Percentiles rank a stretch among this genome's conserved stretches.
phyloP scores from a whole-genome alignment of 169 alveolate species.

The Cardiosporidium cionae region DNA sequence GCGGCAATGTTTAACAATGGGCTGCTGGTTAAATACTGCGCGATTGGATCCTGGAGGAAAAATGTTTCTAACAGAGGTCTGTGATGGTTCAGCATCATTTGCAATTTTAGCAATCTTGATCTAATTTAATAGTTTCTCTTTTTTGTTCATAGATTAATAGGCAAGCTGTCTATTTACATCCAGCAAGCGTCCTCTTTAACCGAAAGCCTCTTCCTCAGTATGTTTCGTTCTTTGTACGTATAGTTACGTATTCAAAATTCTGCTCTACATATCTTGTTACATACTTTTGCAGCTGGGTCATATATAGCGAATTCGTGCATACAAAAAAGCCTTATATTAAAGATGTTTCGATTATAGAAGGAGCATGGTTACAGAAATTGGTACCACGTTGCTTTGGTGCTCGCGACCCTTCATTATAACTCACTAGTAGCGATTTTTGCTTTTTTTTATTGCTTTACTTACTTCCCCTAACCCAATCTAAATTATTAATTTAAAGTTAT shows the following conservation, averaged over 20 bases:
- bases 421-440: too few species aligned
- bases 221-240: not conserved
- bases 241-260: not conserved
- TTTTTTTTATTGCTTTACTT: too few species aligned
- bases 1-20: not conserved
- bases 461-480: too few species aligned
- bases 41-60: not conserved
- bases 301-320: constrained; percentile 95
- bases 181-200: not conserved
- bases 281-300: constrained; percentile 68
- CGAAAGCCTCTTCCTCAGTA: not conserved
- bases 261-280: not conserved
- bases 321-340: constrained; percentile 94
- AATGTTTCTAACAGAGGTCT: not conserved
- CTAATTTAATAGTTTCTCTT: not conserved
- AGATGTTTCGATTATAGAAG: constrained; percentile 93
- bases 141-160: too few species aligned
- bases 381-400: constrained; percentile 46
- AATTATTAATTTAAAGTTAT: not conserved
- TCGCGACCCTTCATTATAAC: not conserved
- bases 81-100: not conserved
- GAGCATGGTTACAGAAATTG: constrained; percentile 86
- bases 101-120: not conserved
- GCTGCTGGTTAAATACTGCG: not conserved
- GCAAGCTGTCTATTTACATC: not conserved